Evolutionary conservation across 2,329 filamentous ascomycete genomes (phyloP), one percentile per base, ranked within the genome.

Genomic region (Colletotrichum sp.): DNA sequence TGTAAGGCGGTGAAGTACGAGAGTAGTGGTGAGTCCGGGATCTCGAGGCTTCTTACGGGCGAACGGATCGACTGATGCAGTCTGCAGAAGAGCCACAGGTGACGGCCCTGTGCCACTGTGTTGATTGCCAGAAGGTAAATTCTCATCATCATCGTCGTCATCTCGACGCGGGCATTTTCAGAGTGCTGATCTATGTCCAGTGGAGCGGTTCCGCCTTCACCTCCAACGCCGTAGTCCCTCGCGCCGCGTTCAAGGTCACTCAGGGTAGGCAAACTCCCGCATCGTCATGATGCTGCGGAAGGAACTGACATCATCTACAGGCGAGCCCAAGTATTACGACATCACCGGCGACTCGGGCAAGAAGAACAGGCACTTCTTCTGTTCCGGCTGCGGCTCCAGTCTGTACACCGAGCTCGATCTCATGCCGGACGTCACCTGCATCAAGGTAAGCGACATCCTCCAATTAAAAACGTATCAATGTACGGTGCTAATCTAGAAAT

Each of bases 321-420:
- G 89, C 39, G 83, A 82, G 6, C 87, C 88, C 16, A 89, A 87
- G 77, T 79, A 84, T 34, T 91, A 86, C 79, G 88, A 90, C 76
- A 81, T 82, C 18, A 83, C 79, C 0, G 90, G 89, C 5, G 85
- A 80, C 43, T 89, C 87, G 0, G 90, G 90, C 34, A 91, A 91
- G 79, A 83, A 86, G 76, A 91, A 91, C 82, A 88, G 87, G 77
- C 89, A 90, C 79, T 90, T 86, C 83, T 91, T 91, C 84, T 91
- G 90, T 79, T 77, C 81, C 18, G 87, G 80, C 75, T 91, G 90
- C 78, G 90, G 90, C 21, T 89, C 86, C 3, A 84, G 86, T 68
- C 78, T 91, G 28, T 91, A 88, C 79, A 90, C 88, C 12, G 84
- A 88, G 79, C 83, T 90, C 30, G 90, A 91, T 32, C 67, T 90